Percentiles rank a stretch among this genome's conserved stretches.
phyloP scores from a whole-genome alignment of 768 basidiomycete species.

The Pulveroboletus sp. region DNA sequence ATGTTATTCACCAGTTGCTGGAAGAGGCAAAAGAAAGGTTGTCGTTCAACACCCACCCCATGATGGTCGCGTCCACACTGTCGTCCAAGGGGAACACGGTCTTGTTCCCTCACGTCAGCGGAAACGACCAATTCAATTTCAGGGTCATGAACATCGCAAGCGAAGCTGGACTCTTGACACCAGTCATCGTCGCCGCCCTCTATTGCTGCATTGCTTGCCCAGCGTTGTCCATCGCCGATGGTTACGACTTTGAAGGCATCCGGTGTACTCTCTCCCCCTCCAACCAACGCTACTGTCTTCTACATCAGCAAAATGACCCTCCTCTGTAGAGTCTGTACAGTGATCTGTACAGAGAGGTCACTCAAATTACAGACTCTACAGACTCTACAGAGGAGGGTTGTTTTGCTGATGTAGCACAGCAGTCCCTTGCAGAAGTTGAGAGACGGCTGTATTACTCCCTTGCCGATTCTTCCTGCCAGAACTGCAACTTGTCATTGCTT shows the following conservation, averaged over 20 bases:
- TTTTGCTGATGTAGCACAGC: too few relatives aligned
- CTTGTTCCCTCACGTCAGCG: constrained; percentile 1
- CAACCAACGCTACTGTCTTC: constrained; percentile 6
- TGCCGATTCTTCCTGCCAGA: not conserved
- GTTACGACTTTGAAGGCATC: constrained; percentile 7
- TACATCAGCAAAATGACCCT: too few relatives aligned
- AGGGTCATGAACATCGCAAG: constrained; percentile 16
- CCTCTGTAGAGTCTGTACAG: too few relatives aligned
- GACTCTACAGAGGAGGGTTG: too few relatives aligned
- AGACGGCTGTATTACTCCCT: not conserved
- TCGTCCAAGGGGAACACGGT: too few relatives aligned
- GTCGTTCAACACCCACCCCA: not conserved
- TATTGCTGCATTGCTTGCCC: constrained; percentile 10
- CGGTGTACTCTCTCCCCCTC: not conserved
- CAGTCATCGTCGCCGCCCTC: constrained; percentile 15
- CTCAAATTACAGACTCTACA: too few relatives aligned
- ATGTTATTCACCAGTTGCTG: constrained; percentile 10
- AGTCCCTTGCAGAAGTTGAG: not conserved
- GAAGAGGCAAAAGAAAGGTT: constrained; percentile 11
- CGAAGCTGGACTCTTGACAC: not conserved
- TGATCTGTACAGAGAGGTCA: too few relatives aligned
- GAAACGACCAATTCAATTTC: constrained; percentile 15
- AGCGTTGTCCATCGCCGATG: not conserved
- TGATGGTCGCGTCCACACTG: not conserved
- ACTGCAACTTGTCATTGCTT: too few relatives aligned